Evolutionary conservation across 495 filamentous ascomycete species (phyloP), one percentile per base, ranked within the genome.

Genomic region (Aspergillus nanangensis): DNA sequence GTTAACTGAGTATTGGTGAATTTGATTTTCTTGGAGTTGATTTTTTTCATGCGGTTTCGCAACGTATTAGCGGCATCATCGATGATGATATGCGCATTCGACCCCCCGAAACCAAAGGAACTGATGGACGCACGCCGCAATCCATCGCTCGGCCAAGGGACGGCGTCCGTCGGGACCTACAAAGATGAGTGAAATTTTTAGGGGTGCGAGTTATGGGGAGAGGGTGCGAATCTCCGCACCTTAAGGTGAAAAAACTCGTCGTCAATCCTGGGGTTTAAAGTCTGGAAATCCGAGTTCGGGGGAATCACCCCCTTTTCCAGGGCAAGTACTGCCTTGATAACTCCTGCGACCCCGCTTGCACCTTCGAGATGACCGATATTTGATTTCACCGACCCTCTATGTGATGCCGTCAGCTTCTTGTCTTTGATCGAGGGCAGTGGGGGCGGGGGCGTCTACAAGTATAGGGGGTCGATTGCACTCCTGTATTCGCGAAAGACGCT

Each of bases 301-400:
- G 21, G 39, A 10, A 27, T 17, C 24, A 41, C 39, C 2, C 21
- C 21, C n/a, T 17, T 9, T 27, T 75, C 69, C 27, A 75, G 55
- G 8, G 50, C 45, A 2, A 73, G 45, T 8, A 71, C 50, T 8
- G 65, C 47, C 31, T 72, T 75, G 35, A 71, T 67, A 3, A 75
- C 41, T 13, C 66, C 62, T 11, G 14, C 39, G 8, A 27, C 19
- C 15, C 21, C 13, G 17, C 24, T 27, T 2, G 11, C 39, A 10
- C 39, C 21, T 29, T 27, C 21, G n/a, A 27, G 21, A 17, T 41
- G 64, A 1, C 64, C 64, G 21, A 69, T 44, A 43, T 65, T 65
- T 3, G 58, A 47, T 36, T 67, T 67, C 0, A 56, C 41, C 8
- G 52, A 45, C n/a, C 56, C 53, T 8, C 47, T 50, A 11, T n/a